Evolutionary conservation across 495 filamentous ascomycete species (phyloP), one percentile per base, ranked within the genome.

Genomic region (Xylaria cubensis): DNA sequence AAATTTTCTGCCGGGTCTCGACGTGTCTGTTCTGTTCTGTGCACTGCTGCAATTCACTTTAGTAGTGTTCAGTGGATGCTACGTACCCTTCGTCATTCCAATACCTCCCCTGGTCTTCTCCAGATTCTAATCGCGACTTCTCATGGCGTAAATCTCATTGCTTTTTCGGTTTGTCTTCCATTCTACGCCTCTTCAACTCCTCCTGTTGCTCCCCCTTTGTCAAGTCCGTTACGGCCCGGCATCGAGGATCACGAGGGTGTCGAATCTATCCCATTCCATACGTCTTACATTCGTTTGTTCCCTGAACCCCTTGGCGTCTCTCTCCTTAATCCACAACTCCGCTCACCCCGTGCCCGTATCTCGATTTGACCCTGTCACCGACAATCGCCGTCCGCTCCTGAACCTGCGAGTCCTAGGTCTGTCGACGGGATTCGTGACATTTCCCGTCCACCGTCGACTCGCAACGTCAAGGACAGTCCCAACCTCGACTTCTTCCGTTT

Each of bases 31-130:
- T 13, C 39, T 39, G 34, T 39, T 10, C 24, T 32, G 53, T 58
- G 13, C 53, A 7, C 26, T 55, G 51, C 24, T 56, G 58, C 34
- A 61, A 32, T 21, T 61, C 58, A 39, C 36, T 39, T 8, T 39
- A 10, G 32, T 61, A 17, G 21, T 59, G 59, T 62, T 42, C 10
- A 13, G 63, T 65, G 63, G 63, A 65, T 65, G 64, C 64, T 36
- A 66, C 64, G 63, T 65, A 46, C 41, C 63, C 39, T 24, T 34
- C 34, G 53, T 50, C 65, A 67, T 55, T 67, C 65, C 65, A 67
- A 41, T 42, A 26, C 17, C 48, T 34, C 44, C 44, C n/a, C 50
- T 32, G 15, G 36, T 32, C 61, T 61, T 61, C 58, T 21, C 19
- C 34, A 39, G 56, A 26, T 19, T 39, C 55, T 36, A 59, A 36